Conservation (phyloP, 192 early-diverging fungal genomes). For the Diversispora epigaea region DNA sequence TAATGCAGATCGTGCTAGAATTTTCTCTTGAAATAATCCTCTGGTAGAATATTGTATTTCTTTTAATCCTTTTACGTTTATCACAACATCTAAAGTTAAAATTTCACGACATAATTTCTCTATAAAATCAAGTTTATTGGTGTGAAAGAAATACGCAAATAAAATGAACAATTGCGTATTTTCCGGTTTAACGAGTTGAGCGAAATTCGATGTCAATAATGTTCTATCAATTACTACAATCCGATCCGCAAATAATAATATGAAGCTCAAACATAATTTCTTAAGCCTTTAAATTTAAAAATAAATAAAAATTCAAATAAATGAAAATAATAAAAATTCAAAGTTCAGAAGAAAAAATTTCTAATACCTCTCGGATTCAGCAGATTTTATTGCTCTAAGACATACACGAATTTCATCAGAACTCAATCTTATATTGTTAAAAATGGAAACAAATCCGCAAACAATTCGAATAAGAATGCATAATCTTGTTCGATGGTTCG, state of each 20-base stretch:
- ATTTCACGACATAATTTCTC: constrained; percentile 4
- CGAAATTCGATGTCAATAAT: not conserved
- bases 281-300: not conserved
- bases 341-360: no score
- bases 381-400: not conserved
- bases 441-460: constrained; percentile 10
- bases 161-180: constrained; percentile 17
- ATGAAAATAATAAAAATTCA: no score
- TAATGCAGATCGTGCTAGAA: constrained; percentile 15
- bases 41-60: constrained; percentile 1
- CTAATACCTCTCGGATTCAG: constrained; percentile 12
- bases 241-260: constrained; percentile 2
- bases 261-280: constrained; percentile 25
- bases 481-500: not conserved
- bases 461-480: constrained; percentile 13
- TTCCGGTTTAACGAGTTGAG: constrained; percentile 2
- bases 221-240: not conserved
- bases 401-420: not conserved
- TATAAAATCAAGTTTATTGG: constrained; percentile 13
- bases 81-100: constrained; percentile 13
- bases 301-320: no score
- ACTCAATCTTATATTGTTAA: not conserved
- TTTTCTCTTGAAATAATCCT: not conserved
- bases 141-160: constrained; percentile 21
- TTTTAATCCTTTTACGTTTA: constrained; percentile 1